A percentile compares a stretch with the other conserved stretches of the same genome.
These are phyloP conservation scores for Trichopus zeylanicus DNA, from an alignment of 116 monocot species.

Conservation along the genomic window DNA sequence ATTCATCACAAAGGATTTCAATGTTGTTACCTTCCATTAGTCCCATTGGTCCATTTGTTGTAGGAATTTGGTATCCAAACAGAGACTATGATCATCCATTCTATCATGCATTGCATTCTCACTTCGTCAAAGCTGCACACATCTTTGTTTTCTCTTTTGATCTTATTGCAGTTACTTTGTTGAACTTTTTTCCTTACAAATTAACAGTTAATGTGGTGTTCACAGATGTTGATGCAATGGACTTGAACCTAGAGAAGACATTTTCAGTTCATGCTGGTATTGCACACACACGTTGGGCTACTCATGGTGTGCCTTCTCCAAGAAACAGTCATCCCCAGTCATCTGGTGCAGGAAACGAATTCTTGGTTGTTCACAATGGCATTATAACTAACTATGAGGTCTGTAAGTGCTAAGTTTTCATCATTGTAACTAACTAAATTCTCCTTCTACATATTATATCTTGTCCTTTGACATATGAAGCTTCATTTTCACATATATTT, in stretches of 20 bases:
- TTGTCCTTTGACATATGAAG: not conserved
- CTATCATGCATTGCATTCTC: too few relatives aligned
- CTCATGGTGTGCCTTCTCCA: conserved; percentile 93
- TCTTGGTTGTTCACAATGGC: conserved; percentile 97
- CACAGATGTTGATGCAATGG: conserved; percentile 63
- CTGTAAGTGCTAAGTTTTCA: not conserved
- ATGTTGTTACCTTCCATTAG: too few relatives aligned
- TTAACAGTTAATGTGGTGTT: not conserved
- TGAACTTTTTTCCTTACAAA: not conserved
- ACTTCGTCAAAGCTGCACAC: too few relatives aligned
- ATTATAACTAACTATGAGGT: conserved; percentile 99
- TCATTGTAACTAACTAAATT: not conserved
- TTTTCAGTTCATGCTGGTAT: conserved; percentile 87
- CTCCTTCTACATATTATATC: too few relatives aligned
- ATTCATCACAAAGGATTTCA: too few relatives aligned
- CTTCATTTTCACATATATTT: too few relatives aligned
- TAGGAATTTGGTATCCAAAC: too few relatives aligned
- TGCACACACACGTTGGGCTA: conserved; percentile 97
- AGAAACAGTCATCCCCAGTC: conserved; percentile 98
- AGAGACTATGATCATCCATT: too few relatives aligned
- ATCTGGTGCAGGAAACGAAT: conserved; percentile 69
- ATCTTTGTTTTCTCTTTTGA: too few relatives aligned
- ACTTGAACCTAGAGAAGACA: conserved; percentile 57
- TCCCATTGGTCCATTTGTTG: too few relatives aligned
- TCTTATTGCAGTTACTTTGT: too few relatives aligned